Evolutionary conservation across 805 yeast species (phyloP), one percentile per base, ranked within the genome.

Genomic region (Ogataea trehaloabstinens): DNA sequence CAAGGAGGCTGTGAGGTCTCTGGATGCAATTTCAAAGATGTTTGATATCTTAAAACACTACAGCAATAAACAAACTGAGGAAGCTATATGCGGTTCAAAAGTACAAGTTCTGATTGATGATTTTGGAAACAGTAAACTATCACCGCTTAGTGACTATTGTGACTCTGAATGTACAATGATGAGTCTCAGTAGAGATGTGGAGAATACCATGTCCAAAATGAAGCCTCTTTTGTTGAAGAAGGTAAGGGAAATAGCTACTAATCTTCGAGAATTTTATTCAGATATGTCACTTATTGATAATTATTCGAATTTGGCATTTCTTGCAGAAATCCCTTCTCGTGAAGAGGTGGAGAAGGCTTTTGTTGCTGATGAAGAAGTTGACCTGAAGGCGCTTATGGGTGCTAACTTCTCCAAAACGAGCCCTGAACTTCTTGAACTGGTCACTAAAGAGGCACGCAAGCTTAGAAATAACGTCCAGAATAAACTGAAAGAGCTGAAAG

Each of bases 371-470:
- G 44, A 48, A 20, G 54, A 52, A 7, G 56, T 46, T 21, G 52
- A 55, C 34, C 51, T 61, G 11, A 53, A 55, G 41, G 39, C 29
- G 8, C 40, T 61, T 6, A 48, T 53, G 48, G 45, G 47, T 3
- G 56, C 62, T 4, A 53, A 53, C 16, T 63, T 60, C 38, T 50
- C 42, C 27, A 45, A 56, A 18, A 36, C 55, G 2, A 51, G 57
- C 22, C 64, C 63, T 2, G 32, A 15, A 3, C 31, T 60, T 19
- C 37, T 48, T 22, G 46, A 45, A 24, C 47, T 46, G 34, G 45
- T 66, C 12, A 57, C 56, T 31, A 40, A 39, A 15, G 68, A 68
- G 38, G 53, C 56, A 16, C 44, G 36, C 5, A 46, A 50, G 30
- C 45, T 64, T 22, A 48, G 59, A 38, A 41, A 33, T 19, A 48